Evolutionary conservation across 163 green algal species (phyloP).

Genomic region (Smithsoniella earleae): DNA sequence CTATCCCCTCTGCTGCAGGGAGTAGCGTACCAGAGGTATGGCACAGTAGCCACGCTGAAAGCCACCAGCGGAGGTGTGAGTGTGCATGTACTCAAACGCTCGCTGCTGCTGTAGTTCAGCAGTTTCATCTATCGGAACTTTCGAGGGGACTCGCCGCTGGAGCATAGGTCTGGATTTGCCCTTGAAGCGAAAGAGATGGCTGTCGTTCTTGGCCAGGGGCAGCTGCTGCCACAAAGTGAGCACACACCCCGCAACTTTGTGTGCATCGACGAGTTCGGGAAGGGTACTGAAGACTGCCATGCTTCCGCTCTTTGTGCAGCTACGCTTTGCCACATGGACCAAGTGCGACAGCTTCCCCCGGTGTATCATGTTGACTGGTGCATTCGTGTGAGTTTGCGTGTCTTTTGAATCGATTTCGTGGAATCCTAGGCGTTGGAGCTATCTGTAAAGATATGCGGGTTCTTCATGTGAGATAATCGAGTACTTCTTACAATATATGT

Average conservation of each 20-base stretch:
- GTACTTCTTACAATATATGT: too few species aligned
- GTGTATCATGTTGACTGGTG: not conserved
- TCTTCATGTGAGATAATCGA: too few species aligned
- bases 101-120: not conserved
- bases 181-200: constrained; percentile 21
- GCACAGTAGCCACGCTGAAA: too few species aligned
- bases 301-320: constrained; percentile 10
- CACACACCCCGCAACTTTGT: not conserved
- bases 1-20: not conserved
- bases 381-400: not conserved
- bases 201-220: not conserved
- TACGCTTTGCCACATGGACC: not conserved
- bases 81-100: too few species aligned
- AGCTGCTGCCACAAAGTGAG: not conserved
- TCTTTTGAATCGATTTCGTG: not conserved
- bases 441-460: too few species aligned
- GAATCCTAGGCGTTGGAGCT: not conserved
- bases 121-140: constrained; percentile 27
- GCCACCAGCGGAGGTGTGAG: too few species aligned
- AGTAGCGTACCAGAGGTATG: not conserved
- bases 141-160: not conserved
- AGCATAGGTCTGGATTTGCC: constrained; percentile 12
- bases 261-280: constrained; percentile 29
- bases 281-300: constrained; percentile 23
- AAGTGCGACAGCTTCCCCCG: not conserved